phyloP scores from a whole-genome alignment of 208 protist species.

The Acanthamoeba culbertsoni region DNA sequence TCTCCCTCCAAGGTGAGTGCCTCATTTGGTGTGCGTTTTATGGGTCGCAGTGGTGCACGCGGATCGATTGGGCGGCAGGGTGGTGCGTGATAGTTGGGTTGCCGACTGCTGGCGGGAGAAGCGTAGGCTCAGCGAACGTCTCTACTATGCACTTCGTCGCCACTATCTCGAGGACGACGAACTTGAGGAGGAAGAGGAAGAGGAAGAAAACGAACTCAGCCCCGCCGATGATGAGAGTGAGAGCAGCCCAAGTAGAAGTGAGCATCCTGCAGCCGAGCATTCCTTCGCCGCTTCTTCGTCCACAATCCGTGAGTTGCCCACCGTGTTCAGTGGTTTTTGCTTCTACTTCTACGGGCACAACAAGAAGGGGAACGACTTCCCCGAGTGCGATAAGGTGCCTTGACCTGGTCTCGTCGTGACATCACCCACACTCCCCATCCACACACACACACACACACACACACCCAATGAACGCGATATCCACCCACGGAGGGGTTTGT shows the following conservation, averaged over 20 bases:
- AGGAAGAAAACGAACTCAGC: background rate
- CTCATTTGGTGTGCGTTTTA: background rate
- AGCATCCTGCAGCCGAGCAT: background rate
- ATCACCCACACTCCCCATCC: background rate
- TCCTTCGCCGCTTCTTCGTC: background rate
- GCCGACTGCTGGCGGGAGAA: background rate
- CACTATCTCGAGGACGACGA: constrained; percentile 1
- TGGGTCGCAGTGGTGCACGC: background rate
- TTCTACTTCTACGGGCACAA: background rate
- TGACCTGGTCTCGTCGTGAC: too few species aligned
- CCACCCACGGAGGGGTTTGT: background rate
- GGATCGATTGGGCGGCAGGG: background rate
- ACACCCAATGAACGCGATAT: background rate
- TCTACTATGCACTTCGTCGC: background rate
- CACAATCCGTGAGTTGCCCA: background rate
- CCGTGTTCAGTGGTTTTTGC: background rate
- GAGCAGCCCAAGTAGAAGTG: background rate
- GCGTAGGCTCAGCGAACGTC: background rate
- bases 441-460: background rate
- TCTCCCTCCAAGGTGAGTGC: background rate
- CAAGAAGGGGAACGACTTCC: background rate
- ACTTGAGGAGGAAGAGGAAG: background rate
- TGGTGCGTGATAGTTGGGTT: background rate
- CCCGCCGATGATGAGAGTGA: background rate
- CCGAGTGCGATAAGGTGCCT: background rate